These are phyloP conservation scores for Bacidia rubella DNA, from an alignment of 495 filamentous ascomycete genomes.

Conservation along the genomic window DNA sequence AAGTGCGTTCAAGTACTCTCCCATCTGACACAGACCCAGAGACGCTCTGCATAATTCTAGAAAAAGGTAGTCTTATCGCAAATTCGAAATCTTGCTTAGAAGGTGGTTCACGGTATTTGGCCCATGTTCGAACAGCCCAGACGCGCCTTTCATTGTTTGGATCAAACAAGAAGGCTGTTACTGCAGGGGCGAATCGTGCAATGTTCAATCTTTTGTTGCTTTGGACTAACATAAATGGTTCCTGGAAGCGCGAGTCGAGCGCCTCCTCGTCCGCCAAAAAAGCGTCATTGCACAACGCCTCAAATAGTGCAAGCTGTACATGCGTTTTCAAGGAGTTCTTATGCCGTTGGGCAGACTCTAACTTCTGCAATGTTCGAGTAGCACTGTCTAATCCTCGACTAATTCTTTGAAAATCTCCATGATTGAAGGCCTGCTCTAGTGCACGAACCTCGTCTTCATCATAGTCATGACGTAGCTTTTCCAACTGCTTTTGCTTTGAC, in stretches of 20 bases:
- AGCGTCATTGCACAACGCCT: conserved; percentile 47
- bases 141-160: conserved; percentile 38
- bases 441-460: conserved; percentile 47
- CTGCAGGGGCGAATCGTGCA: conserved; percentile 57
- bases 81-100: conserved; percentile 64
- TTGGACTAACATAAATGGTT: conserved; percentile 65
- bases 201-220: conserved; percentile 56
- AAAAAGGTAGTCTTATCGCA: conserved; percentile 57
- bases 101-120: conserved; percentile 41
- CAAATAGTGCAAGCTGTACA: conserved; percentile 47
- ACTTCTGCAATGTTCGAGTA: conserved; percentile 31
- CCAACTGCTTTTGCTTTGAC: conserved; percentile 47
- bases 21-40: conserved; percentile 31
- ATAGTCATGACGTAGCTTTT: conserved; percentile 44
- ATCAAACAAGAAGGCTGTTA: conserved; percentile 69
- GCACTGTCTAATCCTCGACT: conserved; percentile 39
- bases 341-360: conserved; percentile 34
- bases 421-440: conserved; percentile 42
- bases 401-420: conserved; percentile 50
- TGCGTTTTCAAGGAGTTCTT: conserved; percentile 34
- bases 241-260: conserved; percentile 52
- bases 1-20: conserved; percentile 49
- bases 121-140: conserved; percentile 61
- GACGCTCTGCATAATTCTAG: conserved; percentile 22
- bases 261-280: conserved; percentile 39